A percentile compares a stretch with the other conserved stretches of the same genome.
Evolutionary conservation across 352 stramenopile genomes (phyloP).

Genomic region (Globisporangium orthogonon): DNA sequence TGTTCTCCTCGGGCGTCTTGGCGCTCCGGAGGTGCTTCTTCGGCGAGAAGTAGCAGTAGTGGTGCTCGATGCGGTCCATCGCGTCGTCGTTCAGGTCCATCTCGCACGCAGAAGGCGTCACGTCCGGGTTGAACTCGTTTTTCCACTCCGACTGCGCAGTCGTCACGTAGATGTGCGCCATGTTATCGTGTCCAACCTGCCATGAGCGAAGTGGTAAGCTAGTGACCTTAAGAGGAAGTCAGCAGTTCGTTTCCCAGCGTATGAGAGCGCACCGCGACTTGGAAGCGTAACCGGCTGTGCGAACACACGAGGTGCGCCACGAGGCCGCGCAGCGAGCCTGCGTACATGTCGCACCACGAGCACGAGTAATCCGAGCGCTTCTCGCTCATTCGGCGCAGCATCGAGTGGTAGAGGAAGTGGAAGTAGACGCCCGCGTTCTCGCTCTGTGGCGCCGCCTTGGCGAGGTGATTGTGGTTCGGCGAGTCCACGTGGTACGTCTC

Average conservation of each 20-base stretch:
- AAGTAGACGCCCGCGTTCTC: conserved; percentile 46
- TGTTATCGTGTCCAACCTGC: conserved; percentile 69
- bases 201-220: neutral
- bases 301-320: conserved; percentile 72
- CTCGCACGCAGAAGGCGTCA: conserved; percentile 41
- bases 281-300: conserved; percentile 75
- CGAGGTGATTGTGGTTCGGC: conserved; percentile 10
- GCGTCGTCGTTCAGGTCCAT: conserved; percentile 46
- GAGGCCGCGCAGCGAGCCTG: conserved; percentile 60
- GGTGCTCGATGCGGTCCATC: conserved; percentile 50
- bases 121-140: conserved; percentile 13
- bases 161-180: conserved; percentile 83
- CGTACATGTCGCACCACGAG: conserved; percentile 80
- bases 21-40: conserved; percentile 27
- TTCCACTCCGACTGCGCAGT: conserved; percentile 23
- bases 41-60: conserved; percentile 56
- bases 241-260: too few species aligned
- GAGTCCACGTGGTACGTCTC: conserved; percentile 12
- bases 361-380: conserved; percentile 79
- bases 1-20: conserved; percentile 20
- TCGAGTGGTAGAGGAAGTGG: conserved; percentile 78
- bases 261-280: conserved; percentile 38
- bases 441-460: conserved; percentile 7
- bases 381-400: conserved; percentile 75
- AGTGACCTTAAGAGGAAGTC: too few species aligned